These are phyloP conservation scores for Amanita phalloides DNA, from an alignment of 768 basidiomycete genomes.

Conservation along the genomic window DNA sequence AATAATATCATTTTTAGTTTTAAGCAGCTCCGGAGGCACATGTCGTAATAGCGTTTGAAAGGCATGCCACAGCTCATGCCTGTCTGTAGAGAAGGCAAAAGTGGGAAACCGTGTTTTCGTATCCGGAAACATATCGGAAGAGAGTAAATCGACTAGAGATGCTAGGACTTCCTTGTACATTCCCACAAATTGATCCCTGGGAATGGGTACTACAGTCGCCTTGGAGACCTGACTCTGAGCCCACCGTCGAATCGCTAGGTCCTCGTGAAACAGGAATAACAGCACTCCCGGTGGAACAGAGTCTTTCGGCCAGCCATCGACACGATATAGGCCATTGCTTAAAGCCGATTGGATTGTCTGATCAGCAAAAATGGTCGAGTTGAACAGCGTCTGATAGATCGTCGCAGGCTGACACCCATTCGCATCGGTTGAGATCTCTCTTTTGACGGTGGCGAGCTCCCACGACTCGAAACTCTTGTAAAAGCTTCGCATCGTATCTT, in stretches of 20 bases:
- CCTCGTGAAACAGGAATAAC: constrained; percentile 42
- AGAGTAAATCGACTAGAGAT: constrained; percentile 24
- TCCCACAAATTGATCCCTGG: constrained; percentile 32
- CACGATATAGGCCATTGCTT: constrained; percentile 16
- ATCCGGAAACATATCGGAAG: background rate
- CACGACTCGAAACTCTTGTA: constrained; percentile 54
- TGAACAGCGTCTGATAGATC: constrained; percentile 53
- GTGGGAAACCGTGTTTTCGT: background rate
- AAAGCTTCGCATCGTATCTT: constrained; percentile 41
- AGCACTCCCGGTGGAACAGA: constrained; percentile 52
- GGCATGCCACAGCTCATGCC: constrained; percentile 41
- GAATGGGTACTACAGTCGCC: constrained; percentile 31
- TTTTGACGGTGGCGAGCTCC: constrained; percentile 40
- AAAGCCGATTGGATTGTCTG: constrained; percentile 32
- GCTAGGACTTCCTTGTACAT: constrained; percentile 37
- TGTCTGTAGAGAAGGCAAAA: constrained; percentile 25
- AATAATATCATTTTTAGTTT: constrained; percentile 20
- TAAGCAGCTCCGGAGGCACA: constrained; percentile 35
- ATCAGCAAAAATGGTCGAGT: constrained; percentile 46
- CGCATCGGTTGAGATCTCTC: constrained; percentile 19
- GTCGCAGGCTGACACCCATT: constrained; percentile 25
- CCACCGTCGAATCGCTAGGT: constrained; percentile 45
- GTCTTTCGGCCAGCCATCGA: constrained; percentile 45
- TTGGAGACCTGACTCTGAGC: constrained; percentile 35
- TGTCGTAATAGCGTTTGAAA: constrained; percentile 35